These are phyloP conservation scores for Diaporthe sp. DNA, from an alignment of 2,329 filamentous ascomycete genomes.

Conservation along the genomic window DNA sequence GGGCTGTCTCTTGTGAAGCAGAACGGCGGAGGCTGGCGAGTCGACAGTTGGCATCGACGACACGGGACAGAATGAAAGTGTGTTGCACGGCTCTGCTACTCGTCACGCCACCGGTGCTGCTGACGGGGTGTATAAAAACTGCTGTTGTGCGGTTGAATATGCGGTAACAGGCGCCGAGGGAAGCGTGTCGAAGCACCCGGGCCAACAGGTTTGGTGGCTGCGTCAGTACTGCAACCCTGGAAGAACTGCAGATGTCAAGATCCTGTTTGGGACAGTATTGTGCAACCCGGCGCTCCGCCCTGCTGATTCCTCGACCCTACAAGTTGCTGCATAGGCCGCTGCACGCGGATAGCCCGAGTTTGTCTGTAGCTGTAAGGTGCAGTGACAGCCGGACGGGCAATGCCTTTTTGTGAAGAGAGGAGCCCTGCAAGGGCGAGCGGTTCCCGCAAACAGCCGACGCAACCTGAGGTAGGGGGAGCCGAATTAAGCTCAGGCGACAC, in stretches of 20 bases:
- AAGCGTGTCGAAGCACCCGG: slow-evolving; percentile 14
- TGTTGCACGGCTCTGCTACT: slow-evolving; percentile 6
- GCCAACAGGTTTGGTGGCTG: slow-evolving; percentile 28
- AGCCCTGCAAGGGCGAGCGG: slow-evolving; percentile 23
- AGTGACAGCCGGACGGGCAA: slow-evolving; percentile 9
- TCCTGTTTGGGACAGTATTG: slow-evolving; percentile 31
- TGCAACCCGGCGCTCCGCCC: slow-evolving; percentile 29
- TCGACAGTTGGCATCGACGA: slow-evolving; percentile 4
- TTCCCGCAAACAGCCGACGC: background rate
- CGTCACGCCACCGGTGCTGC: slow-evolving; percentile 32
- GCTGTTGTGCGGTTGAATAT: slow-evolving; percentile 32
- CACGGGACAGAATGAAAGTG: slow-evolving; percentile 13
- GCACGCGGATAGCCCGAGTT: background rate
- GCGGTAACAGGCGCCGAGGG: slow-evolving; percentile 27
- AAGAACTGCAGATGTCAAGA: slow-evolving; percentile 37
- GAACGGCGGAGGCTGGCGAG: slow-evolving; percentile 9
- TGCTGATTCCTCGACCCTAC: slow-evolving; percentile 4
- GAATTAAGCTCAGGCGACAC: slow-evolving; percentile 7
- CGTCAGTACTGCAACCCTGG: slow-evolving; percentile 26
- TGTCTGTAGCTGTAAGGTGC: background rate
- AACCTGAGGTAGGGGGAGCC: slow-evolving; percentile 8
- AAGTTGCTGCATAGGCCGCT: slow-evolving; percentile 1
- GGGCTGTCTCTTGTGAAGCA: slow-evolving; percentile 5
- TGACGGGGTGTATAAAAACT: slow-evolving; percentile 17
- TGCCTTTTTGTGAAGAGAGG: background rate